A percentile compares a stretch with the other conserved stretches of the same genome.
Evolutionary conservation across 2,329 filamentous ascomycete species (phyloP).

Genomic region (Stylonectria norvegica): DNA sequence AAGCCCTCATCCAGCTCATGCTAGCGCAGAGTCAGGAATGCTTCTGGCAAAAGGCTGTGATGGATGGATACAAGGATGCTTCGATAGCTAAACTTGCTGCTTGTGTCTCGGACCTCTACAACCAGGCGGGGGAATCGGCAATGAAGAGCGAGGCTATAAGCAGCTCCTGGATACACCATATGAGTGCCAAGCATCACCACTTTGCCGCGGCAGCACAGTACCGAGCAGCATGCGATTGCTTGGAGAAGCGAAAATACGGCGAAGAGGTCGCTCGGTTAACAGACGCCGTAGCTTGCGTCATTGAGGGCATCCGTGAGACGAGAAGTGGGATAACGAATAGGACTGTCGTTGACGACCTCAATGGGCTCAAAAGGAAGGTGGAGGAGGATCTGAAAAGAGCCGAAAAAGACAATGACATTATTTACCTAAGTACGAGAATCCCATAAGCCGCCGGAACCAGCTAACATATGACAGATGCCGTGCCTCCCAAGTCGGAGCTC

Average conservation of each 20-base stretch:
- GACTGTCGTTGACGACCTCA: conserved; percentile 75
- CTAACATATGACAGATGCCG: conserved; percentile 54
- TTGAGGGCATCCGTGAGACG: conserved; percentile 81
- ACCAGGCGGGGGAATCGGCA: conserved; percentile 75
- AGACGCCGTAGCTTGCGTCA: conserved; percentile 79
- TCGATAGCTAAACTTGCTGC: conserved; percentile 89
- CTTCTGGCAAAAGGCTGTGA: conserved; percentile 96
- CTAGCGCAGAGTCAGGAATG: conserved; percentile 95
- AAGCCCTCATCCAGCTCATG: conserved; percentile 77
- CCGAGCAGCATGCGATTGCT: conserved; percentile 80
- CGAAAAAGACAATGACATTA: conserved; percentile 94
- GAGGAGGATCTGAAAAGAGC: conserved; percentile 86
- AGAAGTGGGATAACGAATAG: conserved; percentile 73
- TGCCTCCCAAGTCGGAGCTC: conserved; percentile 85
- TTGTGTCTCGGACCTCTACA: conserved; percentile 86
- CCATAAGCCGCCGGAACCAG: not conserved
- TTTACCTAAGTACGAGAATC: conserved; percentile 68
- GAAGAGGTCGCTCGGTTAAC: conserved; percentile 86
- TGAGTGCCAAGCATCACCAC: conserved; percentile 94
- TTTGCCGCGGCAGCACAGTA: conserved; percentile 96
- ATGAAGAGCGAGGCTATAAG: conserved; percentile 87
- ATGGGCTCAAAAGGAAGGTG: conserved; percentile 76
- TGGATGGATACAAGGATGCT: conserved; percentile 88
- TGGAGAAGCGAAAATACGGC: conserved; percentile 92
- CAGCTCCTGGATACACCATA: conserved; percentile 96